Evolutionary conservation across 192 early-diverging fungal genomes (phyloP).

Genomic region (Tieghemiomyces parasiticus): DNA sequence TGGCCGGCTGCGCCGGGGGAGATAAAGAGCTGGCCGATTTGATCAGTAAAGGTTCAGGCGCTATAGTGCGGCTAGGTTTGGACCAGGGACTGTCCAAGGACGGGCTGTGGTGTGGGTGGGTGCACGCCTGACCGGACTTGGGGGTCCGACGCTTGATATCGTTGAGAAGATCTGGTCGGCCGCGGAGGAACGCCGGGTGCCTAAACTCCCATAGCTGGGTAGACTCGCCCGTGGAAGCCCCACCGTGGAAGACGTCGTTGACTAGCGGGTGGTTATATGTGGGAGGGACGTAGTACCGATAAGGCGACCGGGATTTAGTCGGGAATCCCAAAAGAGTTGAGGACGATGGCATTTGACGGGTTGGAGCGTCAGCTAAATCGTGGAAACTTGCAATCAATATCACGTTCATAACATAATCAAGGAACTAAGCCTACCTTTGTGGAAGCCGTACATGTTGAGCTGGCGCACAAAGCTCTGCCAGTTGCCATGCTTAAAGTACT

Average conservation of each 20-base stretch:
- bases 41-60: not conserved
- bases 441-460: constrained; percentile 77
- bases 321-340: not conserved
- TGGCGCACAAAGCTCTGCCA: constrained; percentile 84
- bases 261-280: constrained; percentile 19
- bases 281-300: not conserved
- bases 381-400: too few species aligned
- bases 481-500: constrained; percentile 86
- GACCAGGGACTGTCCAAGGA: not conserved
- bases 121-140: not conserved
- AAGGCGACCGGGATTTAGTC: not conserved
- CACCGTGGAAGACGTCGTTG: constrained; percentile 25
- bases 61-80: not conserved
- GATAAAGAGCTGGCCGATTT: not conserved
- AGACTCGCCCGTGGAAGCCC: constrained; percentile 21
- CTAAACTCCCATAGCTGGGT: constrained; percentile 76
- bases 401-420: too few species aligned
- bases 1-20: not conserved
- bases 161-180: constrained; percentile 46
- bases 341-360: not conserved
- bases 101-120: not conserved
- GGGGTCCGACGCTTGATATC: constrained; percentile 54
- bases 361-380: not conserved
- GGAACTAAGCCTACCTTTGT: constrained; percentile 36
- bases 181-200: constrained; percentile 69